Conservation (phyloP, 2,329 filamentous ascomycete species). For the Aspergillus terreus region DNA sequence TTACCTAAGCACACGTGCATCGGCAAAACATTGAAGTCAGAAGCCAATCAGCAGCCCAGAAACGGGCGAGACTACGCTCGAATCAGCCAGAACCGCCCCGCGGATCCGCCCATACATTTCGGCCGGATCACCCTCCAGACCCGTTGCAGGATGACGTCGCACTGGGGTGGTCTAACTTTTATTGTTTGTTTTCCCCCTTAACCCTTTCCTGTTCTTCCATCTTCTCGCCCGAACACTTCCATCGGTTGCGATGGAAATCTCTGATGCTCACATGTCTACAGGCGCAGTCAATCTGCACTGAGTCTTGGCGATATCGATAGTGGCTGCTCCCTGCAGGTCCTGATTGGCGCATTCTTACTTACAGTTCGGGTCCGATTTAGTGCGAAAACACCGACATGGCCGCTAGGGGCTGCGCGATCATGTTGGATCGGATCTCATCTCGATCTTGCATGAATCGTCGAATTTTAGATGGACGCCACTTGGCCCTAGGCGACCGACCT, state of each 20-base stretch:
- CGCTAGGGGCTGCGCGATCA: neutral
- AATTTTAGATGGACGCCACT: neutral
- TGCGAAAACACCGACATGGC: neutral
- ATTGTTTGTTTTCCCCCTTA: neutral
- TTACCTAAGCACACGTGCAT: neutral
- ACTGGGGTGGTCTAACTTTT: neutral
- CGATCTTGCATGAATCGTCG: neutral
- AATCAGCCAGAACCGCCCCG: conserved; percentile 12
- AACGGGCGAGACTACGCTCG: conserved; percentile 2
- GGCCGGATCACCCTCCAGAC: neutral
- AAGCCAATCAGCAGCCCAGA: neutral
- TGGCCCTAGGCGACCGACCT: too few species aligned
- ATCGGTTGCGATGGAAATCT: too few species aligned
- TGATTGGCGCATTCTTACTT: neutral
- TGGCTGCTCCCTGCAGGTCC: neutral
- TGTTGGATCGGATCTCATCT: conserved; percentile 5
- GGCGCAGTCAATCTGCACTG: too few species aligned
- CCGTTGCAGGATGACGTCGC: neutral
- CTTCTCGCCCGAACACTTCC: neutral
- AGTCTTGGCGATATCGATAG: too few species aligned
- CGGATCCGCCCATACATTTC: conserved; percentile 2
- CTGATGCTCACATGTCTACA: too few species aligned
- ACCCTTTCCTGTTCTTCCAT: neutral
- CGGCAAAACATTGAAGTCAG: neutral
- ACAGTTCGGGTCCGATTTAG: neutral